These are phyloP conservation scores for Schizochytrium sp. DNA, from an alignment of 108 stramenopile genomes.

Conservation along the genomic window DNA sequence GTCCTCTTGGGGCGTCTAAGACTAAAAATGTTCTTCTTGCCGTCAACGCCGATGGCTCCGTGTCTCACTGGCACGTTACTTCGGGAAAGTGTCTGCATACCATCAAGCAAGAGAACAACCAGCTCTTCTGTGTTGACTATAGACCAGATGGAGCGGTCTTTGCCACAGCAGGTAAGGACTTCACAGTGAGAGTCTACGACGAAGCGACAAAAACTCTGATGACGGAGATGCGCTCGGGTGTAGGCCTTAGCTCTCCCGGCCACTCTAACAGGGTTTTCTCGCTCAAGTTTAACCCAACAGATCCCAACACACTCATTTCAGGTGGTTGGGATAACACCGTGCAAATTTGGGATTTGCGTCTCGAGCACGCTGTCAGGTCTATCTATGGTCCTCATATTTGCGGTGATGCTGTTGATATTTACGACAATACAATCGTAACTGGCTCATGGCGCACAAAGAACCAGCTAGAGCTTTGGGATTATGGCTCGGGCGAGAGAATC, in stretches of 20 bases:
- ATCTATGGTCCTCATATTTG: constrained; percentile 78
- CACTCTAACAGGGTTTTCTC: constrained; percentile 78
- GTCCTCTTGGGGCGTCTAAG: constrained; percentile 69
- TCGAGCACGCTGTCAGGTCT: constrained; percentile 68
- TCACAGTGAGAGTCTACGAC: constrained; percentile 74
- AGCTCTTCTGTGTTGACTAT: constrained; percentile 78
- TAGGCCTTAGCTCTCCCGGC: constrained; percentile 65
- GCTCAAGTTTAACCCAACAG: constrained; percentile 70
- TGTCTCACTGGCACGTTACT: constrained; percentile 81
- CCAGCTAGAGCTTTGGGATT: constrained; percentile 78
- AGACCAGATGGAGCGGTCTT: constrained; percentile 67
- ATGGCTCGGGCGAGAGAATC: constrained; percentile 67
- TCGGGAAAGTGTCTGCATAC: constrained; percentile 78
- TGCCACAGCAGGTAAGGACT: constrained; percentile 76
- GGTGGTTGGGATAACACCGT: constrained; percentile 81
- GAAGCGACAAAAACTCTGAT: constrained; percentile 74
- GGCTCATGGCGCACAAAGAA: constrained; percentile 75
- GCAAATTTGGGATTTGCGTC: constrained; percentile 77
- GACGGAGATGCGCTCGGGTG: constrained; percentile 42
- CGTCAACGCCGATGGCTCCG: constrained; percentile 71
- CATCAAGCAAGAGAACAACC: constrained; percentile 71
- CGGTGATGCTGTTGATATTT: constrained; percentile 75
- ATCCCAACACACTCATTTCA: constrained; percentile 68
- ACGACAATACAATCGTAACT: constrained; percentile 65
- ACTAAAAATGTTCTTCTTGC: constrained; percentile 78